phyloP scores from a whole-genome alignment of 1,284 basidiomycete genomes.

The Limonomyces culmigenus region DNA sequence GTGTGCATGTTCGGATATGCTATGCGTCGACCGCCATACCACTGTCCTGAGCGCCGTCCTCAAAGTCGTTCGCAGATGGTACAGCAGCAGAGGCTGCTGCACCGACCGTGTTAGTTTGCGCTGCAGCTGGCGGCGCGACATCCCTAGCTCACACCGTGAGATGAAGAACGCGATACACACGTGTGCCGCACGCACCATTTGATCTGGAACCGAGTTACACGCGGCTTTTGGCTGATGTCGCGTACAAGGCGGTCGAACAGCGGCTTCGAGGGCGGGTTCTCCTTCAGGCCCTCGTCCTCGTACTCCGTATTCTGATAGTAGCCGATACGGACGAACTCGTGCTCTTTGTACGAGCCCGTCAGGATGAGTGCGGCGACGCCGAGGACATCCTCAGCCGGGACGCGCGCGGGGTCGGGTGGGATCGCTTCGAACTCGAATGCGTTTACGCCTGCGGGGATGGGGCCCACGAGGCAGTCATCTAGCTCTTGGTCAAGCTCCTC shows the following conservation, averaged over 20 bases:
- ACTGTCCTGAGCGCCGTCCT: too few relatives aligned
- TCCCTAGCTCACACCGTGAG: constrained; percentile 29
- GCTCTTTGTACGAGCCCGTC: constrained; percentile 81
- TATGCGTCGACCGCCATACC: too few relatives aligned
- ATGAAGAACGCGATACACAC: not conserved
- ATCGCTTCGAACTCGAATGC: constrained; percentile 90
- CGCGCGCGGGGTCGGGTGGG: constrained; percentile 53
- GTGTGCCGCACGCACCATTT: constrained; percentile 47
- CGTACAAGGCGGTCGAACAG: constrained; percentile 69
- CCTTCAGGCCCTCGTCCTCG: constrained; percentile 81
- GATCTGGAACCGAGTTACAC: constrained; percentile 85
- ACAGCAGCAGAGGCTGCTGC: constrained; percentile 66
- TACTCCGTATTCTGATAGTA: constrained; percentile 99
- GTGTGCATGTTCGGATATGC: too few relatives aligned
- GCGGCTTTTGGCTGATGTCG: constrained; percentile 83
- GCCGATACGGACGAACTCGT: constrained; percentile 96
- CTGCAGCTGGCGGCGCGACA: constrained; percentile 36
- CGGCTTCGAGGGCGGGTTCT: constrained; percentile 51
- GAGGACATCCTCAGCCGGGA: constrained; percentile 71
- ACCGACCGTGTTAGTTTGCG: constrained; percentile 29
- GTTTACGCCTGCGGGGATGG: constrained; percentile 89
- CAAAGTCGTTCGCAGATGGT: constrained; percentile 61
- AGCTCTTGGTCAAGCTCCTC: constrained; percentile 92
- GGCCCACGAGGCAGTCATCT: constrained; percentile 91
- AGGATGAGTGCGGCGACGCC: constrained; percentile 86